phyloP scores from a whole-genome alignment of 2,329 filamentous ascomycete genomes.

The Colletotrichum falcatum region DNA sequence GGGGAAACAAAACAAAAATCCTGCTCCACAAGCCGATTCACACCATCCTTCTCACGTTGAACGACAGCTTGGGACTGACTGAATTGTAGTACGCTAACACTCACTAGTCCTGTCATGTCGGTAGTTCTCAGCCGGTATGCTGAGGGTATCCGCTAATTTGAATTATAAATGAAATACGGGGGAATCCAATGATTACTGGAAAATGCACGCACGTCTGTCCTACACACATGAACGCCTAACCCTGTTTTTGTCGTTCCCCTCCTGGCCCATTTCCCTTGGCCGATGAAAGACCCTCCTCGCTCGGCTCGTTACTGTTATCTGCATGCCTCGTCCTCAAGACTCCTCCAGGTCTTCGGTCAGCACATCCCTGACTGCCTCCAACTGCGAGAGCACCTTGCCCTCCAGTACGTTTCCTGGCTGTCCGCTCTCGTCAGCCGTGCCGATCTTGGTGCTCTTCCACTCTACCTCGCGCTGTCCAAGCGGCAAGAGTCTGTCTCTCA shows the following conservation, averaged over 20 bases:
- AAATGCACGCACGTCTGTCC: conserved; percentile 33
- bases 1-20: conserved; percentile 18
- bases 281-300: background rate
- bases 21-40: conserved; percentile 15
- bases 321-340: conserved; percentile 5
- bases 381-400: conserved; percentile 77
- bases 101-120: background rate
- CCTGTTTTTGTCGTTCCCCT: conserved; percentile 26
- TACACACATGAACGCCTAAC: conserved; percentile 34
- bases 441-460: conserved; percentile 61
- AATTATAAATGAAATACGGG: conserved; percentile 26
- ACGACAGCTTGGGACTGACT: background rate
- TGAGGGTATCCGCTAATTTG: conserved; percentile 32
- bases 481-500: conserved; percentile 80
- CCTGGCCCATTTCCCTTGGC: conserved; percentile 25
- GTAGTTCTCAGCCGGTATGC: conserved; percentile 26
- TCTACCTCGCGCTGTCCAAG: conserved; percentile 79
- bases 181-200: conserved; percentile 22
- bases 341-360: conserved; percentile 64
- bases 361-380: conserved; percentile 70
- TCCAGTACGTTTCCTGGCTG: conserved; percentile 72
- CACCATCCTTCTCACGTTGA: background rate
- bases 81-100: background rate
- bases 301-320: conserved; percentile 21
- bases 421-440: conserved; percentile 47